phyloP scores from a whole-genome alignment of 495 filamentous ascomycete genomes.

The Emericellopsis terricola region DNA sequence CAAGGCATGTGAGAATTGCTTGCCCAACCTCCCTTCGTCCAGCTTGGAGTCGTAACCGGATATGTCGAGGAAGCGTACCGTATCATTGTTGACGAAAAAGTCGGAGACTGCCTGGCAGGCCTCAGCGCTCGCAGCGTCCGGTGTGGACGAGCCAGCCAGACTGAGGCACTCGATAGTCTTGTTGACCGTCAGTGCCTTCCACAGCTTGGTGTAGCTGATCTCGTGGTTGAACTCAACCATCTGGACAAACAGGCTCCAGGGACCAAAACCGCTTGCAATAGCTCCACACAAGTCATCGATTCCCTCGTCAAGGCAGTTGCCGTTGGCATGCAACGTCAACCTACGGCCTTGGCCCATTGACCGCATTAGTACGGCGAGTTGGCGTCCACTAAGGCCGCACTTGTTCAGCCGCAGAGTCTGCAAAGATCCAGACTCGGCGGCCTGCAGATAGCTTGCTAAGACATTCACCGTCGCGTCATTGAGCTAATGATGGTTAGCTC shows the following conservation, averaged over 20 bases:
- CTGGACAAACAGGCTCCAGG: constrained; percentile 57
- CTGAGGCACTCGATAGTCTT: constrained; percentile 62
- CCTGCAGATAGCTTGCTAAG: constrained; percentile 44
- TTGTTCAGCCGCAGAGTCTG: constrained; percentile 57
- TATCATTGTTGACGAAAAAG: constrained; percentile 64
- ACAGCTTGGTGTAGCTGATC: constrained; percentile 51
- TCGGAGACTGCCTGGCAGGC: constrained; percentile 55
- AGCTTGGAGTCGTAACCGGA: constrained; percentile 80
- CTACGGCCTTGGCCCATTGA: constrained; percentile 49
- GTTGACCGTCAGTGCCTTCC: constrained; percentile 55
- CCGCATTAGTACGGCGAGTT: constrained; percentile 61
- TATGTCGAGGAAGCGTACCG: constrained; percentile 62
- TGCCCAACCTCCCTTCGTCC: constrained; percentile 70
- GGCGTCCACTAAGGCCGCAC: constrained; percentile 59
- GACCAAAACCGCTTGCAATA: constrained; percentile 41
- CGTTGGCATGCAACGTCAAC: constrained; percentile 61
- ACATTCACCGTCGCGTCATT: constrained; percentile 37
- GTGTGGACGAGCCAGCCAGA: constrained; percentile 73
- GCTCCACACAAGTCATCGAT: constrained; percentile 47
- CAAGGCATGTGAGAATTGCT: constrained; percentile 62
- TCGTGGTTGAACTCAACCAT: constrained; percentile 75
- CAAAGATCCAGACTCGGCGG: constrained; percentile 43
- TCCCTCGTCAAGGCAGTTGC: constrained; percentile 66
- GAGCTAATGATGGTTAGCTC: constrained; percentile 13
- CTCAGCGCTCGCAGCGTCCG: constrained; percentile 54